A percentile compares a stretch with the other conserved stretches of the same genome.
Conservation (phyloP, 495 filamentous ascomycete species). For the Penicillium coffeae region DNA sequence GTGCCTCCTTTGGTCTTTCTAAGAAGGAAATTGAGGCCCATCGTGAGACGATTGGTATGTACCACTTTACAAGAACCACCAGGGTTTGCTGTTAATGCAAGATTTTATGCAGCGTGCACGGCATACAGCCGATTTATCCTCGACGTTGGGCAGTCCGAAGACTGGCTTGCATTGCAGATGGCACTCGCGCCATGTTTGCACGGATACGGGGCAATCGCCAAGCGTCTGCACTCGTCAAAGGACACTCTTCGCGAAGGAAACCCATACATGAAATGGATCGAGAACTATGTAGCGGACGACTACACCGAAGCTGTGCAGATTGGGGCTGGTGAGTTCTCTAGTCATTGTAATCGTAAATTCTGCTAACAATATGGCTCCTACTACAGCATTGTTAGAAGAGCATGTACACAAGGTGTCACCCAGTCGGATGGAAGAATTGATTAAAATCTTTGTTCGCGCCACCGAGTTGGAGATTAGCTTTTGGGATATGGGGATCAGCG, state of each 20-base stretch:
- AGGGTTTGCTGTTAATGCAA: too few species aligned
- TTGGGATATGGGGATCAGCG: constrained; percentile 73
- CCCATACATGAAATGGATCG: constrained; percentile 85
- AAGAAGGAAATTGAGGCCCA: constrained; percentile 66
- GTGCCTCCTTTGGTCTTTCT: constrained; percentile 72
- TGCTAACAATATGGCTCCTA: constrained; percentile 16
- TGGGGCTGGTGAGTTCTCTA: constrained; percentile 58
- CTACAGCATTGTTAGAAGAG: constrained; percentile 63
- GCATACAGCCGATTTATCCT: constrained; percentile 70
- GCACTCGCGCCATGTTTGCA: constrained; percentile 81
- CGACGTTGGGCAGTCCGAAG: constrained; percentile 81
- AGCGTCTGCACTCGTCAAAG: constrained; percentile 55
- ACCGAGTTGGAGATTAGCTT: constrained; percentile 89
- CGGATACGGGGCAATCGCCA: constrained; percentile 77
- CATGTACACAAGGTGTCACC: constrained; percentile 67
- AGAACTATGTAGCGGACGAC: constrained; percentile 78
- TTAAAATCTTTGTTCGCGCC: constrained; percentile 77
- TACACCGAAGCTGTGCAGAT: constrained; percentile 64
- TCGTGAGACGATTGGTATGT: constrained; percentile 69
- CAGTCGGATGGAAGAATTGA: constrained; percentile 72
- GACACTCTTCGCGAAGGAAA: constrained; percentile 61
- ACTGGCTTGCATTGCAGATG: constrained; percentile 79
- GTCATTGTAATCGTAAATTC: neutral
- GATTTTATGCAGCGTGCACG: constrained; percentile 36
- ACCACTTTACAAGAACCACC: too few species aligned